phyloP scores from a whole-genome alignment of 805 yeast genomes.

The Candida odintsovae region DNA sequence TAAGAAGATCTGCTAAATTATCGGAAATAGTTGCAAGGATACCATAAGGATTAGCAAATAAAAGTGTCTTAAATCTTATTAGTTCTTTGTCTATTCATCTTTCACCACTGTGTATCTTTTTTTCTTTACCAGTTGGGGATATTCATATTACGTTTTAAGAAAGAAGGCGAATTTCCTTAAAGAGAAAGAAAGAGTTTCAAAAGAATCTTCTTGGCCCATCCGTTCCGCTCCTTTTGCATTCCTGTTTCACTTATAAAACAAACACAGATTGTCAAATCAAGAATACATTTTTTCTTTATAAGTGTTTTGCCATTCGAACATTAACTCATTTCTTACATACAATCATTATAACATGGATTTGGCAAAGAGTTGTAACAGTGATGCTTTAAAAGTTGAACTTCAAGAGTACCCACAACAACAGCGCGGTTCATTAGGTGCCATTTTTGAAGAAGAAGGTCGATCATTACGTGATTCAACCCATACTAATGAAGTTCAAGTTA shows the following conservation, averaged over 20 bases:
- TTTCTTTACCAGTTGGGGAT: no score
- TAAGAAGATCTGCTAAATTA: no score
- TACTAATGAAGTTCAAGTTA: not conserved
- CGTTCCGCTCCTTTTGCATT: no score
- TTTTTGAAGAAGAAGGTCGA: not conserved
- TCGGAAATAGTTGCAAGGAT: not conserved
- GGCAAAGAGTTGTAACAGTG: constrained; percentile 8
- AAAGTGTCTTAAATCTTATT: no score
- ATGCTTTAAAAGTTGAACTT: not conserved
- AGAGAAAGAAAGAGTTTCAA: not conserved
- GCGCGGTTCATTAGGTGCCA: not conserved
- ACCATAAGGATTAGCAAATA: no score
- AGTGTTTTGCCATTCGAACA: no score
- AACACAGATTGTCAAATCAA: not conserved
- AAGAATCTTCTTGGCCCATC: no score
- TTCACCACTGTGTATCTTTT: no score
- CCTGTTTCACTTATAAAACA: no score
- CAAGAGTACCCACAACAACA: not conserved
- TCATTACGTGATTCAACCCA: not conserved
- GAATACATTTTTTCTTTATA: not conserved
- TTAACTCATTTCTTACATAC: not conserved
- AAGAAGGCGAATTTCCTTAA: not conserved
- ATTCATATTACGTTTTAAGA: not conserved
- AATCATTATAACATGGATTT: constrained; percentile 10
- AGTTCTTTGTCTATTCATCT: no score